Evolutionary conservation across 2,329 filamentous ascomycete genomes (phyloP).

Genomic region (Diatrype stigma): DNA sequence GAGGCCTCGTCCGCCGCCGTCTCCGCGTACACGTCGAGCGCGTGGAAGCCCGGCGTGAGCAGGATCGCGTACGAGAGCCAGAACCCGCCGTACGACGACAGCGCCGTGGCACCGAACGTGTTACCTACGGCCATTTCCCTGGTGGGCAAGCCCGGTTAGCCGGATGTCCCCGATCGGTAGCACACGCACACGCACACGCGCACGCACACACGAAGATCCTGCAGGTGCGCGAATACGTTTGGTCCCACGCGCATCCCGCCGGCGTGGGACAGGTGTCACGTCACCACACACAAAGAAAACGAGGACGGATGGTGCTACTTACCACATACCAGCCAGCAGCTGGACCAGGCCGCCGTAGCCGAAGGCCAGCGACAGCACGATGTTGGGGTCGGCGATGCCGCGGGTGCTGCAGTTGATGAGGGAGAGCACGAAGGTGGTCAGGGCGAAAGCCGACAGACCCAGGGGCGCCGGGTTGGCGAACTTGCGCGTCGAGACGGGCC

Average conservation of each 20-base stretch:
- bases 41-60: constrained; percentile 63
- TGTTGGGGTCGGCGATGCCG: constrained; percentile 55
- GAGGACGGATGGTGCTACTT: constrained; percentile 30
- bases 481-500: constrained; percentile 61
- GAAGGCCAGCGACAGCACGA: constrained; percentile 66
- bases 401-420: constrained; percentile 67
- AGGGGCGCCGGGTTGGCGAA: constrained; percentile 77
- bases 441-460: constrained; percentile 72
- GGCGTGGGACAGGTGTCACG: too few species aligned
- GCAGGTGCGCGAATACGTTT: too few species aligned
- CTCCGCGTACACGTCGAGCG: constrained; percentile 42
- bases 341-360: constrained; percentile 77
- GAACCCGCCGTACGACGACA: constrained; percentile 81
- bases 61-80: constrained; percentile 75
- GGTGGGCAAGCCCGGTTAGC: constrained; percentile 5
- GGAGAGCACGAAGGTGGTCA: constrained; percentile 78
- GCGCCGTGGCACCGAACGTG: constrained; percentile 77
- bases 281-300: too few species aligned
- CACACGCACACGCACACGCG: not conserved
- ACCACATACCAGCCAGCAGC: constrained; percentile 84
- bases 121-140: constrained; percentile 88
- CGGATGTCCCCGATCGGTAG: too few species aligned
- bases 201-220: too few species aligned
- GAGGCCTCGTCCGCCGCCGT: constrained; percentile 46
- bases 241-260: too few species aligned